phyloP scores from a whole-genome alignment of 2,329 filamentous ascomycete species.

The Cadophora malorum region DNA sequence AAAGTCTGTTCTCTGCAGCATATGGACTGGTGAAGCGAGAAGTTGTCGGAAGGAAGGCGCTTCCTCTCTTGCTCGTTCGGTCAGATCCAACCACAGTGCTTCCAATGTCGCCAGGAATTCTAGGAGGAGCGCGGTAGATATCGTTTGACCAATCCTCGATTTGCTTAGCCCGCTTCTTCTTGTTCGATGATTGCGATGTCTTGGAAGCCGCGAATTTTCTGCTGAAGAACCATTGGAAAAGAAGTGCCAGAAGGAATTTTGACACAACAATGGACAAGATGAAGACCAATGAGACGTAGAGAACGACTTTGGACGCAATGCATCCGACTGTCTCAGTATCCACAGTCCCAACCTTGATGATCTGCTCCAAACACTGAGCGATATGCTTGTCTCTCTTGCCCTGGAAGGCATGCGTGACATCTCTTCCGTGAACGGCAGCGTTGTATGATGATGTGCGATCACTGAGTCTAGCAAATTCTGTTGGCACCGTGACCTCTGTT shows the following conservation, averaged over 20 bases:
- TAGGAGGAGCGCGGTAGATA: conserved; percentile 89
- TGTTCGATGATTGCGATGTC: conserved; percentile 81
- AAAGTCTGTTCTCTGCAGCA: conserved; percentile 71
- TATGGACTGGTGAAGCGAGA: conserved; percentile 95
- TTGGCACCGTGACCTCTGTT: conserved; percentile 76
- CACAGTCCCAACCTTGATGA: conserved; percentile 93
- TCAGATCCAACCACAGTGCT: conserved; percentile 69
- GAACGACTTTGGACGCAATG: conserved; percentile 95
- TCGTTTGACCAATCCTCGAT: conserved; percentile 99
- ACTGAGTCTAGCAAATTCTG: conserved; percentile 80
- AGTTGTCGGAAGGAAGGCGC: conserved; percentile 86
- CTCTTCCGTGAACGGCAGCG: conserved; percentile 75
- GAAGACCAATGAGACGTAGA: conserved; percentile 90
- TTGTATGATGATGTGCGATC: conserved; percentile 67
- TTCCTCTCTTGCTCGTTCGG: conserved; percentile 78
- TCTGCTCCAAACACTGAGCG: conserved; percentile 87
- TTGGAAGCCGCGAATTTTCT: conserved; percentile 83
- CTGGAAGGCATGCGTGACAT: conserved; percentile 89
- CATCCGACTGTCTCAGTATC: conserved; percentile 97
- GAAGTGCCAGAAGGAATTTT: conserved; percentile 85
- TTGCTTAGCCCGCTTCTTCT: conserved; percentile 85
- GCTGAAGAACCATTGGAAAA: conserved; percentile 97
- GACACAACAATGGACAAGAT: conserved; percentile 87
- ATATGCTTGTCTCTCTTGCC: conserved; percentile 78
- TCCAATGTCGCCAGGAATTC: conserved; percentile 76